Evolutionary conservation across 2,329 filamentous ascomycete species (phyloP).

Genomic region (Beauveria caledonica): DNA sequence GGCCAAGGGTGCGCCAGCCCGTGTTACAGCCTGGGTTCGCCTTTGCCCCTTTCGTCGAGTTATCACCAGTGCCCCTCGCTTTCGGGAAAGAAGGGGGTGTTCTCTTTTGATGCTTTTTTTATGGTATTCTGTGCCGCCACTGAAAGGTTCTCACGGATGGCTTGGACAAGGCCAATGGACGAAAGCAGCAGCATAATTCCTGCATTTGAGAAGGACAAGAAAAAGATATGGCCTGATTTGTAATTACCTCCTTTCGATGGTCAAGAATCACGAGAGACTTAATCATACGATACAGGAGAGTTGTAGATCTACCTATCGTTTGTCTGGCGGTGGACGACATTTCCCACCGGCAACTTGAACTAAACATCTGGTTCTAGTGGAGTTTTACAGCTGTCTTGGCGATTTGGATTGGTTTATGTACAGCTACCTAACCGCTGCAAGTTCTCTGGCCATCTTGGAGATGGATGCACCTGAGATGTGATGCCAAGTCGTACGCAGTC

Average conservation of each 20-base stretch:
- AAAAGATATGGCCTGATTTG: not conserved
- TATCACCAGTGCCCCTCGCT: not conserved
- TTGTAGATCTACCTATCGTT: too few species aligned
- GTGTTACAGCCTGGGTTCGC: not conserved
- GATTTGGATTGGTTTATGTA: not conserved
- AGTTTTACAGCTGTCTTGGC: not conserved
- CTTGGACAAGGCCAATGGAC: not conserved
- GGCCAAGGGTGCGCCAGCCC: not conserved
- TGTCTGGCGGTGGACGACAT: too few species aligned
- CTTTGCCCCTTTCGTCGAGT: not conserved
- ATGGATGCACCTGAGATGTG: too few species aligned
- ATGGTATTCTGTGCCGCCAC: not conserved
- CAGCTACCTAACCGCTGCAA: too few species aligned
- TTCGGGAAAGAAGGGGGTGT: not conserved
- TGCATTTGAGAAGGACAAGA: not conserved
- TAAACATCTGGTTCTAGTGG: not conserved
- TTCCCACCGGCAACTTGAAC: not conserved
- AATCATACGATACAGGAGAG: too few species aligned
- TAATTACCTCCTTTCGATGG: not conserved
- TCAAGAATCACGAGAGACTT: too few species aligned
- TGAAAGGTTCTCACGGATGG: not conserved
- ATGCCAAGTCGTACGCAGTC: too few species aligned
- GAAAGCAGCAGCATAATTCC: not conserved
- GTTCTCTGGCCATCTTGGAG: too few species aligned
- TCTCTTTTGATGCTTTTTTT: not conserved